Base-by-base conservation (phyloP, 2,329 filamentous ascomycete species). In the Phyllosticta paracitricarpa region DNA sequence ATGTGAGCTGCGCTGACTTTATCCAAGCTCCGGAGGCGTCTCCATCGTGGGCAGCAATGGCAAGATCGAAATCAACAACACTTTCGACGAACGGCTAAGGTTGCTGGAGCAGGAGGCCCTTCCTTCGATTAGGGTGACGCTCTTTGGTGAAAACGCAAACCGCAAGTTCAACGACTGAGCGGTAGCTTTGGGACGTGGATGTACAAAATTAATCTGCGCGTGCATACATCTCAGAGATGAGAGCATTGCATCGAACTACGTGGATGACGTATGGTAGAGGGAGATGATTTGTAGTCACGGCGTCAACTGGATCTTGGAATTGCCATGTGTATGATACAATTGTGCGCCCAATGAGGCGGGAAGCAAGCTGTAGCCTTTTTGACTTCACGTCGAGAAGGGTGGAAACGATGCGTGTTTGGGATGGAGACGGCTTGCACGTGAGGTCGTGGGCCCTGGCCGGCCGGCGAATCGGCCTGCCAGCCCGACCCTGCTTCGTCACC, bases 61-160 rank as follows among this genome's bases (percentile, higher is more conserved):
- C 73, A 97, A 93, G 82, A 97, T 99, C 73, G 91, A 96, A 70
- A 93, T 99, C 76, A 92, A 97, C 84, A 97, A 99, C 81, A 97
- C 94, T 61, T 89, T 97, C 68, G 94, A 97, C 74, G 89, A 96
- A 73, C 87, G 94, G 67, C 81, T 99, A 76, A 84, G 83, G 70
- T 81, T 97, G 64, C 84, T 97, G 66, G 88, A 96, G 77, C 86
- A 87, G 62, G 89, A 89, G 67, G 89, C 90, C 58, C 84, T 97
- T 62, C 94, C 94, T 14, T 86, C 86, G 54, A 87, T 99, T 70
- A 84, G 94, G 71, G 84, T 89, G 75, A 88, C 88, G 17, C 82
- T 99, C 63, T 99, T 99, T 71, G 94, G 94, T 64, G 87, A 90
- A 79, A 99, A 99, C 80, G 82, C 86, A 69, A 97, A 97, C 84